Evolutionary conservation across 495 filamentous ascomycete genomes (phyloP).

Genomic region (Penicillium arizonense): DNA sequence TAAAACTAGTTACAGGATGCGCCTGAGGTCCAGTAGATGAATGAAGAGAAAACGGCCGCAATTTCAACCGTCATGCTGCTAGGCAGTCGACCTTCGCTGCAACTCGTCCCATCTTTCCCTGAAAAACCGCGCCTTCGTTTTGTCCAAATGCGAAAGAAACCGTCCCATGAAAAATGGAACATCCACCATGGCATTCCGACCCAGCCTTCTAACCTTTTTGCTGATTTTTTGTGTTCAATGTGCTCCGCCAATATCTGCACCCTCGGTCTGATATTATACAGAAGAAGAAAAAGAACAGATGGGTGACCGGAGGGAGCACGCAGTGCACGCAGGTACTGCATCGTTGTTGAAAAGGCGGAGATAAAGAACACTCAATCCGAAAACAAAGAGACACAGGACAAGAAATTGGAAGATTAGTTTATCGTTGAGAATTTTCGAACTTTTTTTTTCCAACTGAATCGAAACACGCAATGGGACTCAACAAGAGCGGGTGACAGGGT

Average conservation of each 20-base stretch:
- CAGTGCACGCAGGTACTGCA: neutral
- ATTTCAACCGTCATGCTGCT: constrained; percentile 2
- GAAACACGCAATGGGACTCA: constrained; percentile 16
- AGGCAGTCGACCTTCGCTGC: neutral
- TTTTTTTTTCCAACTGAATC: constrained; percentile 32
- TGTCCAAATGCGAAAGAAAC: constrained; percentile 20
- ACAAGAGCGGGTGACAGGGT: constrained; percentile 7
- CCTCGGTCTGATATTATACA: constrained; percentile 28
- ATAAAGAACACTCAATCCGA: constrained; percentile 18
- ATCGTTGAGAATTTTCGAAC: constrained; percentile 26
- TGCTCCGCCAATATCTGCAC: constrained; percentile 11
- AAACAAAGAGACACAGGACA: constrained; percentile 16
- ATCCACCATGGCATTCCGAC: constrained; percentile 11
- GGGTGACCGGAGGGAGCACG: constrained; percentile 12
- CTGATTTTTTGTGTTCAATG: constrained; percentile 24
- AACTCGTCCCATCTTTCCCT: constrained; percentile 5
- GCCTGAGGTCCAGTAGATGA: constrained; percentile 13
- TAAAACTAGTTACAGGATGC: constrained; percentile 24
- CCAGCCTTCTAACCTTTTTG: constrained; percentile 33
- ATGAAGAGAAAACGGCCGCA: constrained; percentile 23
- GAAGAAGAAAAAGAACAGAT: constrained; percentile 17
- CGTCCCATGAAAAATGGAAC: constrained; percentile 5
- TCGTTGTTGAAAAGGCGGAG: constrained; percentile 15
- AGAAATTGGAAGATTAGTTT: constrained; percentile 23
- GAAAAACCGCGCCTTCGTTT: constrained; percentile 7